Conservation (phyloP, 1,284 basidiomycete species). For the Ceratobasidium sp. region DNA sequence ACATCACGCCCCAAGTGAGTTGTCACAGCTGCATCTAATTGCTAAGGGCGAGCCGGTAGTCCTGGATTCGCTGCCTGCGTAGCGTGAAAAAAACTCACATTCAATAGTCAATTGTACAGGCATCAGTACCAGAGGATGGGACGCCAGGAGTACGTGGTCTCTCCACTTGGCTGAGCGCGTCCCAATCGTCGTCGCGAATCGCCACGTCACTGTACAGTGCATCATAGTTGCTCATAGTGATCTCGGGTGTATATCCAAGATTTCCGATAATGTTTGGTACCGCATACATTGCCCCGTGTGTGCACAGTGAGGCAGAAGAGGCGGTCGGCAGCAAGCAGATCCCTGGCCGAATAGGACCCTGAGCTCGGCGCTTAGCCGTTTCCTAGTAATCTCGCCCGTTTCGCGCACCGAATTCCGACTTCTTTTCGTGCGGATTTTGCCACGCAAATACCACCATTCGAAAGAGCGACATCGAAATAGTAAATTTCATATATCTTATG, state of each 20-base stretch:
- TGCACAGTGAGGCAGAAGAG: background rate
- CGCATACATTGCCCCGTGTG: background rate
- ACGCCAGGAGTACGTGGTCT: background rate
- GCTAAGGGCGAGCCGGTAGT: background rate
- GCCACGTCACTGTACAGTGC: too few species aligned
- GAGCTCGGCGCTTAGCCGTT: conserved; percentile 17
- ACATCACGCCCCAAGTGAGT: background rate
- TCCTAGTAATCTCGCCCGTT: background rate
- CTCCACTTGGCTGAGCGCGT: too few species aligned
- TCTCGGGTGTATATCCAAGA: background rate
- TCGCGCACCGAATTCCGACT: background rate
- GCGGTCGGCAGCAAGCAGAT: background rate
- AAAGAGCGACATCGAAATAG: conserved; percentile 25
- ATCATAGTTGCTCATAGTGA: background rate
- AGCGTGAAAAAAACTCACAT: background rate
- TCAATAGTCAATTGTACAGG: background rate
- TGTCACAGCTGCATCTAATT: conserved; percentile 12
- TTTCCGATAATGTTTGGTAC: background rate
- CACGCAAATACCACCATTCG: background rate
- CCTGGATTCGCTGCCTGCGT: too few species aligned
- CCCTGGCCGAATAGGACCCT: conserved; percentile 5
- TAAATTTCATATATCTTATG: background rate
- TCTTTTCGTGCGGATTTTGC: background rate
- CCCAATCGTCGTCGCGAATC: too few species aligned
- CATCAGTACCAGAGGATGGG: background rate